Conservation (phyloP, 2,329 filamentous ascomycete genomes). For the Atkinsonella hypoxylon region DNA sequence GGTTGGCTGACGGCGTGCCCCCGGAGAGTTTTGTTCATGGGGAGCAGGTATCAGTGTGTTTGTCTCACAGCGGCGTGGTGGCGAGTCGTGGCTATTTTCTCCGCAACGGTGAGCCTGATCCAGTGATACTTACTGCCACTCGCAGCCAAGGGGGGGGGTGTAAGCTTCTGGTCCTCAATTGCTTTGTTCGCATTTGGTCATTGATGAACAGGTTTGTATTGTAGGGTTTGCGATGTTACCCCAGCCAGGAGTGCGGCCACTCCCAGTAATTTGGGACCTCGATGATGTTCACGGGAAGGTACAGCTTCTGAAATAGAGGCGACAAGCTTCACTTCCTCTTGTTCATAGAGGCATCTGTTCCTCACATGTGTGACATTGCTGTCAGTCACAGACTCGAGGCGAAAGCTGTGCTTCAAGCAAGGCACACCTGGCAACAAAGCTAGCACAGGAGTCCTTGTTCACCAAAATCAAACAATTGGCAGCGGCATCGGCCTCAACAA, state of each 20-base stretch:
- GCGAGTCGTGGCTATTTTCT: slow-evolving; percentile 3
- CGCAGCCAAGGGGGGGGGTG: not conserved
- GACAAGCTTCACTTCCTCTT: slow-evolving; percentile 1
- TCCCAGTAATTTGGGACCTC: not conserved
- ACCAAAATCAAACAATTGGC: not conserved
- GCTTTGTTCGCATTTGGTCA: not conserved
- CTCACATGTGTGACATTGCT: slow-evolving; percentile 10
- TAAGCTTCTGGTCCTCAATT: not conserved
- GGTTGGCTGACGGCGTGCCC: slow-evolving; percentile 6
- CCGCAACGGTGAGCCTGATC: slow-evolving; percentile 6
- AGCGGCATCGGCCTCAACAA: not conserved
- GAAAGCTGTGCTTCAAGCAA: not conserved
- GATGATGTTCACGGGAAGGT: not conserved
- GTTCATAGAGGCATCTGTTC: slow-evolving; percentile 5
- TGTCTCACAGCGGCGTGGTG: slow-evolving; percentile 4
- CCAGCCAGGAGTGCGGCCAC: not conserved
- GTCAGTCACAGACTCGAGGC: slow-evolving; percentile 3
- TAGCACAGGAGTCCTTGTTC: not conserved
- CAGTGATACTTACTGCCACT: slow-evolving; percentile 2
- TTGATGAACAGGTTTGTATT: slow-evolving; percentile 3
- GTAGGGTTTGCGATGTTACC: not conserved
- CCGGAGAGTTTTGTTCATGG: slow-evolving; percentile 6
- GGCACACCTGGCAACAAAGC: not conserved
- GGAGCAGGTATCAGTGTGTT: not conserved
- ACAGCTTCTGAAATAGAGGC: not conserved